These are phyloP conservation scores for Salmacisia buchloeana DNA, from an alignment of 1,284 basidiomycete species.

Conservation along the genomic window DNA sequence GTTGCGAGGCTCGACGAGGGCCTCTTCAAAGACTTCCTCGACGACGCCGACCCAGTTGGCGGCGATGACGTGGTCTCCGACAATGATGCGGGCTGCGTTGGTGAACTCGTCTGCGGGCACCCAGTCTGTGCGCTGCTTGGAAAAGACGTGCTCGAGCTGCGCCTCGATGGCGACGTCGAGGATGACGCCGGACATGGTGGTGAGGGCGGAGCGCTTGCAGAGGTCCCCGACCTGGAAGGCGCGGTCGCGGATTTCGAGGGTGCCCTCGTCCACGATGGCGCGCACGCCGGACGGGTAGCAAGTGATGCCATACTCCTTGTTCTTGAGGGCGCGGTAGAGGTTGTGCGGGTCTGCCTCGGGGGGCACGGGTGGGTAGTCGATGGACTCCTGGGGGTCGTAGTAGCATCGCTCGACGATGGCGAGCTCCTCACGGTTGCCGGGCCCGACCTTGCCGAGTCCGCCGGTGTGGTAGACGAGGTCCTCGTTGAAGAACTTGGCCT, in stretches of 20 bases:
- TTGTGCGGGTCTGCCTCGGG: slow-evolving; percentile 17
- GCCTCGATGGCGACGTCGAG: slow-evolving; percentile 62
- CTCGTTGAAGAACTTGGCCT: slow-evolving; percentile 7
- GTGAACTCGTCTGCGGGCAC: slow-evolving; percentile 60
- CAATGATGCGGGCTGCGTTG: slow-evolving; percentile 30
- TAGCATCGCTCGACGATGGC: slow-evolving; percentile 28
- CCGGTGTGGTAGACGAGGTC: slow-evolving; percentile 17
- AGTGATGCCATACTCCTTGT: slow-evolving; percentile 75
- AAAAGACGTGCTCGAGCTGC: slow-evolving; percentile 70
- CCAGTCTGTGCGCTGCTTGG: slow-evolving; percentile 59
- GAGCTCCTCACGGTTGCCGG: slow-evolving; percentile 18
- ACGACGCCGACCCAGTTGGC: slow-evolving; percentile 79
- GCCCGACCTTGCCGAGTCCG: slow-evolving; percentile 22
- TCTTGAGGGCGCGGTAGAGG: slow-evolving; percentile 66
- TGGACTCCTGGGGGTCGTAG: slow-evolving; percentile 17
- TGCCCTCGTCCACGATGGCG: slow-evolving; percentile 65
- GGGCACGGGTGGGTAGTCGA: background rate
- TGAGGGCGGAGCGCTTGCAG: slow-evolving; percentile 71
- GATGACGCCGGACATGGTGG: slow-evolving; percentile 72
- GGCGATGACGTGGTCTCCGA: slow-evolving; percentile 59
- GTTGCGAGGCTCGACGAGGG: slow-evolving; percentile 61
- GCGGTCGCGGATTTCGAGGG: slow-evolving; percentile 71
- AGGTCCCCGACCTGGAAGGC: slow-evolving; percentile 72
- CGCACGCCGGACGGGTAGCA: slow-evolving; percentile 58
- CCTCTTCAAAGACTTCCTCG: slow-evolving; percentile 71